A percentile compares a stretch with the other conserved stretches of the same genome.
Conservation (phyloP, 306 rosid species). For the Aeschynomene evenia region DNA sequence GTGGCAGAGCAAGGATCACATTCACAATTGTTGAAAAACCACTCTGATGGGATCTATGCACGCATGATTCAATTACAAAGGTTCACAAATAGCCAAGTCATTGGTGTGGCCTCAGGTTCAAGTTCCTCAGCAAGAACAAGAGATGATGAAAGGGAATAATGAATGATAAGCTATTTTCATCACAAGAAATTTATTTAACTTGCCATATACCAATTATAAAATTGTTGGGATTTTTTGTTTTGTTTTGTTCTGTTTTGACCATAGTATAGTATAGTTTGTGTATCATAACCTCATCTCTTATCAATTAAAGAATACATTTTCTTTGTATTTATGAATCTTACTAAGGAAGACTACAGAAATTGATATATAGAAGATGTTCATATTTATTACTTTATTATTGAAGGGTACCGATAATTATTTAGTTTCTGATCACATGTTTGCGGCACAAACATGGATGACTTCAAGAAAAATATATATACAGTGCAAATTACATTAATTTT, state of each 20-base stretch:
- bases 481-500: slow-evolving; percentile 13
- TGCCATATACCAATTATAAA: slow-evolving; percentile 43
- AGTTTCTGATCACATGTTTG: slow-evolving; percentile 23
- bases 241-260: slow-evolving; percentile 49
- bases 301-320: slow-evolving; percentile 34
- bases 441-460: slow-evolving; percentile 39
- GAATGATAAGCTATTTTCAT: no score
- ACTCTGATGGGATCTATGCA: slow-evolving; percentile 84
- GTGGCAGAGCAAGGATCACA: slow-evolving; percentile 94
- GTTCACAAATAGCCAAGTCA: slow-evolving; percentile 65
- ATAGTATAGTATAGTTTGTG: slow-evolving; percentile 61
- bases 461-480: background rate
- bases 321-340: slow-evolving; percentile 39
- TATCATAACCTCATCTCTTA: slow-evolving; percentile 45
- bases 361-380: slow-evolving; percentile 42
- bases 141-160: slow-evolving; percentile 66
- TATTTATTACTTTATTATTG: slow-evolving; percentile 6
- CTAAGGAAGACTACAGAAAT: slow-evolving; percentile 41
- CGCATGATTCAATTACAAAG: slow-evolving; percentile 87
- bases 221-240: slow-evolving; percentile 53
- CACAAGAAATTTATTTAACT: no score
- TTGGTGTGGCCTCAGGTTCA: slow-evolving; percentile 77
- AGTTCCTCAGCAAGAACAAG: slow-evolving; percentile 61
- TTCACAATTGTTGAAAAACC: slow-evolving; percentile 73
- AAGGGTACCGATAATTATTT: slow-evolving; percentile 44